Evolutionary conservation across 495 filamentous ascomycete species (phyloP).

Genomic region (Neurospora terricola): DNA sequence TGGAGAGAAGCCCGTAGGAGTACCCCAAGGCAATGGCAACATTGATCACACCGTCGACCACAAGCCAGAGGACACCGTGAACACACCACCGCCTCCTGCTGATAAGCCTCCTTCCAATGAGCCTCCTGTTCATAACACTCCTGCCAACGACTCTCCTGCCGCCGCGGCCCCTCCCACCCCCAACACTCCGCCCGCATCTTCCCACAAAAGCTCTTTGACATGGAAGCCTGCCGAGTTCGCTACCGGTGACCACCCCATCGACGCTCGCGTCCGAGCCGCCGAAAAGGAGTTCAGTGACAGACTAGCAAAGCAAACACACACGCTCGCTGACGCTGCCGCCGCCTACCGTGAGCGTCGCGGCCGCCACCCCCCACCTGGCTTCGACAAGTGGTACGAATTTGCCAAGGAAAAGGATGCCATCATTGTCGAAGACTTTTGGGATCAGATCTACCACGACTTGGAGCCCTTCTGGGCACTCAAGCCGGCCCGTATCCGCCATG

Average conservation of each 20-base stretch:
- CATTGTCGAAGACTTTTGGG: constrained; percentile 61
- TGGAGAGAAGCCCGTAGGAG: background rate
- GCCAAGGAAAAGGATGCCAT: constrained; percentile 48
- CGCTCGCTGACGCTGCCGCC: constrained; percentile 47
- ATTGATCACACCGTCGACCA: background rate
- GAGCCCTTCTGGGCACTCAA: constrained; percentile 61
- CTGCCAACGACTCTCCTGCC: background rate
- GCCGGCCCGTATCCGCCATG: constrained; percentile 45
- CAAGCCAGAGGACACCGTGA: background rate
- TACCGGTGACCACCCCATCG: constrained; percentile 33
- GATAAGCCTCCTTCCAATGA: background rate
- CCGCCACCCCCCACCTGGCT: constrained; percentile 64
- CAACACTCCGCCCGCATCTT: background rate
- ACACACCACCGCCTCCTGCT: background rate
- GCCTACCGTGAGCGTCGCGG: constrained; percentile 54
- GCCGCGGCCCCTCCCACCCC: background rate
- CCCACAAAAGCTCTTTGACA: background rate
- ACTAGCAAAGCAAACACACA: constrained; percentile 33
- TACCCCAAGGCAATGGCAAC: background rate
- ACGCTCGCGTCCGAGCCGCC: constrained; percentile 32
- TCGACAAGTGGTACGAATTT: constrained; percentile 58
- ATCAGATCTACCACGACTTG: constrained; percentile 61
- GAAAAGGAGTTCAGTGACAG: constrained; percentile 30
- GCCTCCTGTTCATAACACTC: background rate
- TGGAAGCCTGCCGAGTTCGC: constrained; percentile 9